Evolutionary conservation across 805 yeast genomes (phyloP).

Genomic region (Saccharomycopsis amapae): DNA sequence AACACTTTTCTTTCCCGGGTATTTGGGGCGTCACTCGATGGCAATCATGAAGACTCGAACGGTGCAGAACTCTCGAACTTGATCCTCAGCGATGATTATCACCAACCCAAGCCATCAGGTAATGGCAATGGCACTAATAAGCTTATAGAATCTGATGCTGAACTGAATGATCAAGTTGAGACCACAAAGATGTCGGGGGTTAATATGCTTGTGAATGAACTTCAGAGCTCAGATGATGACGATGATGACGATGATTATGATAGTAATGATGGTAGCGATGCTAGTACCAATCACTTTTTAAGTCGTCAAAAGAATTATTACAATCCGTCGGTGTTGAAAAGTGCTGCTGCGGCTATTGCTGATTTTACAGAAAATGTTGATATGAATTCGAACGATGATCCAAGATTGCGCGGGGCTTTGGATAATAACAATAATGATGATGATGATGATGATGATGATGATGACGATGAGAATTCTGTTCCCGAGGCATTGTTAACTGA

Average conservation of each 20-base stretch:
- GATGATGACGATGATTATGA: not conserved
- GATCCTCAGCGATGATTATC: not conserved
- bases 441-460: too few species aligned
- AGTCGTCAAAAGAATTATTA: not conserved
- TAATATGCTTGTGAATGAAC: constrained; percentile 22
- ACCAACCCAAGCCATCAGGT: not conserved
- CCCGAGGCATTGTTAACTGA: not conserved
- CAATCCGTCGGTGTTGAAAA: not conserved
- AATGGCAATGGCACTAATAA: not conserved
- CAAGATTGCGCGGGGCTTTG: not conserved
- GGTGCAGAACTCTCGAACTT: not conserved
- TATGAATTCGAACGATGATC: not conserved
- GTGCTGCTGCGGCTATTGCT: not conserved
- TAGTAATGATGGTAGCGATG: not conserved
- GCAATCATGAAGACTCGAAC: not conserved
- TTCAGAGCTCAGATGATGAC: constrained; percentile 12
- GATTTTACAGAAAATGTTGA: too few species aligned
- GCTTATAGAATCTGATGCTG: not conserved
- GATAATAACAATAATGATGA: too few species aligned
- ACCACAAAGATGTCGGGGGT: too few species aligned
- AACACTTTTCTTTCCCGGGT: constrained; percentile 60
- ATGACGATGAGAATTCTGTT: not conserved
- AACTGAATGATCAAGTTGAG: too few species aligned
- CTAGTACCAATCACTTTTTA: not conserved
- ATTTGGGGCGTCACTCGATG: constrained; percentile 41